Conservation (phyloP, 2,329 filamentous ascomycete species). For the Penicillium thymicola region DNA sequence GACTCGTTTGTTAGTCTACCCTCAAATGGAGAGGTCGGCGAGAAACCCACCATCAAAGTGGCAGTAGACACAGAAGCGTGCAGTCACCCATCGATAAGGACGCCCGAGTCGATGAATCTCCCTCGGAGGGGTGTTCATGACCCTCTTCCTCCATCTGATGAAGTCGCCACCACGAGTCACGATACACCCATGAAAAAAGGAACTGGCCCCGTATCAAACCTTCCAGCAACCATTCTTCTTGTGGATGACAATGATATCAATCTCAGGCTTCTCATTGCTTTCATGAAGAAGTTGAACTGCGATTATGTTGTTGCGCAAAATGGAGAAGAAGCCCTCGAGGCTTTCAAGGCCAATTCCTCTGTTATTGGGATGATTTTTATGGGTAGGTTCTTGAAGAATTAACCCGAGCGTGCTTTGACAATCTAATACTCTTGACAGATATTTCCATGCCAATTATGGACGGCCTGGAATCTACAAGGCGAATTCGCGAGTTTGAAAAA, state of each 20-base stretch:
- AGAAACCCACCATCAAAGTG: neutral
- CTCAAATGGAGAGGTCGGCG: neutral
- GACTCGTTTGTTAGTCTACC: neutral
- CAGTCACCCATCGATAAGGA: too few species aligned
- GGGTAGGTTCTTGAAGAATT: constrained; percentile 8
- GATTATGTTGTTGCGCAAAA: constrained; percentile 33
- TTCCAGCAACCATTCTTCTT: constrained; percentile 23
- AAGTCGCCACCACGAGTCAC: neutral
- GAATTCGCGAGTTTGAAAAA: constrained; percentile 28
- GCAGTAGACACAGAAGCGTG: neutral
- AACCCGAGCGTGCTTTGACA: too few species aligned
- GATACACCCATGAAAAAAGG: neutral
- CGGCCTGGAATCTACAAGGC: constrained; percentile 28
- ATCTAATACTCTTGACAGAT: constrained; percentile 18
- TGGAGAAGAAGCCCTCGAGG: constrained; percentile 32
- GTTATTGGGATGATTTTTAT: constrained; percentile 15
- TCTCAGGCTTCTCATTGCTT: constrained; percentile 30
- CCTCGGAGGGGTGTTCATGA: neutral
- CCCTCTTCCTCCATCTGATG: neutral
- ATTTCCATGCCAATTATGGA: constrained; percentile 40
- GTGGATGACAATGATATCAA: constrained; percentile 40
- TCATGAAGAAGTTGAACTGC: constrained; percentile 29
- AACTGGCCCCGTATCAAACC: neutral
- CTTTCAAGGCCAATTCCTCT: constrained; percentile 18
- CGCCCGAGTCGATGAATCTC: neutral